Evolutionary conservation across 2,329 filamentous ascomycete genomes (phyloP).

Genomic region (Xylariaceae sp.): DNA sequence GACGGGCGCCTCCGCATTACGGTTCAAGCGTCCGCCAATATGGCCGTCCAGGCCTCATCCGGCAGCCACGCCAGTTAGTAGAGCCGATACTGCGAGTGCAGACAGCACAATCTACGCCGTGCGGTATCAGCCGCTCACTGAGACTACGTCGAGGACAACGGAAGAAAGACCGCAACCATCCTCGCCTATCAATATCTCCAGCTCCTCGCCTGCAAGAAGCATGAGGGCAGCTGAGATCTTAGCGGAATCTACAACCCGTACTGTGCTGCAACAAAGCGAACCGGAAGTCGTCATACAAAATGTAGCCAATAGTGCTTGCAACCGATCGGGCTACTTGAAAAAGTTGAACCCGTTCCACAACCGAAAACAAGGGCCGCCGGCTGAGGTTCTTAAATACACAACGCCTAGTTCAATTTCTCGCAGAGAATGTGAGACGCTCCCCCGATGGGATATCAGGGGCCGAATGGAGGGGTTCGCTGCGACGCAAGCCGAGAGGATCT

Average conservation of each 20-base stretch:
- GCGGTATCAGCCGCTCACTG: slow-evolving; percentile 56
- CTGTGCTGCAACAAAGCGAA: slow-evolving; percentile 10
- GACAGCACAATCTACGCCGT: slow-evolving; percentile 63
- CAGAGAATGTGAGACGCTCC: slow-evolving; percentile 27
- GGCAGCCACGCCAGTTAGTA: slow-evolving; percentile 54
- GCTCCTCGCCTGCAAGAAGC: slow-evolving; percentile 23
- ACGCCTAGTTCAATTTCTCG: slow-evolving; percentile 20
- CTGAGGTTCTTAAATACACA: slow-evolving; percentile 32
- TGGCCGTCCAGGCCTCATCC: slow-evolving; percentile 55
- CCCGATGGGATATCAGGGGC: slow-evolving; percentile 53
- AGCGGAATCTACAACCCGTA: slow-evolving; percentile 10
- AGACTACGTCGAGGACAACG: slow-evolving; percentile 45
- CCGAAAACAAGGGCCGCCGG: slow-evolving; percentile 25
- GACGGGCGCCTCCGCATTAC: slow-evolving; percentile 22
- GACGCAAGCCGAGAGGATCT: slow-evolving; percentile 56
- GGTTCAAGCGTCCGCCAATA: slow-evolving; percentile 45
- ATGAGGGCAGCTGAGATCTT: slow-evolving; percentile 14
- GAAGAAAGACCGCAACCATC: slow-evolving; percentile 34
- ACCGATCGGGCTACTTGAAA: slow-evolving; percentile 18
- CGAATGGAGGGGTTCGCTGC: slow-evolving; percentile 60
- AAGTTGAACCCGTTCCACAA: slow-evolving; percentile 24
- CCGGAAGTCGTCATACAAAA: slow-evolving; percentile 5
- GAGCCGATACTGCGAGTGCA: slow-evolving; percentile 60
- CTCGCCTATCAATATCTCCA: slow-evolving; percentile 34
- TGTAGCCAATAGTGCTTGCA: slow-evolving; percentile 6